These are phyloP conservation scores for Smittium mucronatum DNA, from an alignment of 371 early-diverging fungal species.

Conservation along the genomic window DNA sequence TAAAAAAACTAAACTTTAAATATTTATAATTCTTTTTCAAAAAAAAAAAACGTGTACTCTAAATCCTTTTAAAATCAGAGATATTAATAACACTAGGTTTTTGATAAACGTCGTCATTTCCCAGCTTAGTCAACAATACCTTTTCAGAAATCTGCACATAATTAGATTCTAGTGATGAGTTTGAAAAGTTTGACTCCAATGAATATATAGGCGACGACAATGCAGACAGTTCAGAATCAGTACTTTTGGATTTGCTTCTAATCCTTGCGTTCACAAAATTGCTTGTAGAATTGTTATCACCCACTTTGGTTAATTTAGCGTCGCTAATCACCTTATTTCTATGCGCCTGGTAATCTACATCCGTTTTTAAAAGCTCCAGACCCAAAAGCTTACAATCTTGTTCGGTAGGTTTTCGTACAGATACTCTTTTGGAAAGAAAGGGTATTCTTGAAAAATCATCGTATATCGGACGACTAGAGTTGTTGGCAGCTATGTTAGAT, in stretches of 20 bases:
- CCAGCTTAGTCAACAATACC: not conserved
- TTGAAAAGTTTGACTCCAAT: not conserved
- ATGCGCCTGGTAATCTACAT: no score
- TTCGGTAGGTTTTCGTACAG: no score
- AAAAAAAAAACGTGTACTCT: not conserved
- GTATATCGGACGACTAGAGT: no score
- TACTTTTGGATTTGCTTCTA: no score
- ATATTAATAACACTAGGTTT: not conserved
- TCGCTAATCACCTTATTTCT: no score
- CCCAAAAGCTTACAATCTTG: no score
- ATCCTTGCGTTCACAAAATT: no score
- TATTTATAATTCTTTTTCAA: not conserved
- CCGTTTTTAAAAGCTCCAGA: no score
- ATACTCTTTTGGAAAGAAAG: not conserved
- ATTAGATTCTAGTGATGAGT: no score
- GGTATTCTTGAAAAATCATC: not conserved
- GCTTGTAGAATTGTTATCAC: no score
- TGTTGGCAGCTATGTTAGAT: no score
- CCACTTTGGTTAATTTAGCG: no score
- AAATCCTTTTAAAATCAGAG: not conserved
- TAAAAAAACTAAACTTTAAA: slow-evolving; percentile 7
- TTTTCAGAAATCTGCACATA: not conserved
- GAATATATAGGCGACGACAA: not conserved
- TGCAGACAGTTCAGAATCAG: not conserved
- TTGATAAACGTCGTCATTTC: not conserved